Evolutionary conservation across 345 rosid genomes (phyloP).

Genomic region (Moricandia moricandioides): DNA sequence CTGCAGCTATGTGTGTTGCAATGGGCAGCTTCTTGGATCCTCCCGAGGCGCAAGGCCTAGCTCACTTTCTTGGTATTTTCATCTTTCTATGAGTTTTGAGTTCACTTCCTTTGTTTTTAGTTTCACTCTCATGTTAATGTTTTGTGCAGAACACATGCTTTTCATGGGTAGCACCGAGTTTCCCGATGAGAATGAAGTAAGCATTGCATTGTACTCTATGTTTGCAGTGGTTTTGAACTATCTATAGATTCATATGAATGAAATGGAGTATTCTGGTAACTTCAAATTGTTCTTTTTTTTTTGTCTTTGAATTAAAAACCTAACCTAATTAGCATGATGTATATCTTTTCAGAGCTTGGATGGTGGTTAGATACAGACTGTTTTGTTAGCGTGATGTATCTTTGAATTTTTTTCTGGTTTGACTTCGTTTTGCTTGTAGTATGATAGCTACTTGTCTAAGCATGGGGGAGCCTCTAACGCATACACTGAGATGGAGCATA

Average conservation of each 20-base stretch:
- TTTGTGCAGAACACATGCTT: constrained; percentile 90
- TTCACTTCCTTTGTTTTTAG: not conserved
- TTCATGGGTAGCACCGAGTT: constrained; percentile 94
- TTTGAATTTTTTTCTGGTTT: constrained; percentile 23
- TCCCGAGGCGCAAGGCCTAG: constrained; percentile 85
- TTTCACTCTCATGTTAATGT: constrained; percentile 9
- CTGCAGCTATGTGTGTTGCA: constrained; percentile 98
- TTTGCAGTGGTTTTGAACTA: not conserved
- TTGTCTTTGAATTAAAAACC: not conserved
- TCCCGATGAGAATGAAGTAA: constrained; percentile 96
- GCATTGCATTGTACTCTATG: constrained; percentile 24
- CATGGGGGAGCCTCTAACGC: constrained; percentile 99
- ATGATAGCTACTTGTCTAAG: constrained; percentile 97
- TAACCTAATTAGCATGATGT: not conserved
- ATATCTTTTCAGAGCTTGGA: too few relatives aligned
- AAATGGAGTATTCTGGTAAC: not conserved
- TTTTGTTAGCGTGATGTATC: constrained; percentile 4
- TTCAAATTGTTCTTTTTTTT: not conserved
- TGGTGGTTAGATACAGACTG: not conserved
- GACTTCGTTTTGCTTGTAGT: constrained; percentile 68
- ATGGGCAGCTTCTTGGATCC: constrained; percentile 99
- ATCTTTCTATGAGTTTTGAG: not conserved
- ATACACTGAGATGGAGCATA: constrained; percentile 89
- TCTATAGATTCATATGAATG: not conserved
- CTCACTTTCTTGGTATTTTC: constrained; percentile 85